Evolutionary conservation across 2,329 filamentous ascomycete genomes (phyloP).

Genomic region (Colletotrichum euphorbiae): DNA sequence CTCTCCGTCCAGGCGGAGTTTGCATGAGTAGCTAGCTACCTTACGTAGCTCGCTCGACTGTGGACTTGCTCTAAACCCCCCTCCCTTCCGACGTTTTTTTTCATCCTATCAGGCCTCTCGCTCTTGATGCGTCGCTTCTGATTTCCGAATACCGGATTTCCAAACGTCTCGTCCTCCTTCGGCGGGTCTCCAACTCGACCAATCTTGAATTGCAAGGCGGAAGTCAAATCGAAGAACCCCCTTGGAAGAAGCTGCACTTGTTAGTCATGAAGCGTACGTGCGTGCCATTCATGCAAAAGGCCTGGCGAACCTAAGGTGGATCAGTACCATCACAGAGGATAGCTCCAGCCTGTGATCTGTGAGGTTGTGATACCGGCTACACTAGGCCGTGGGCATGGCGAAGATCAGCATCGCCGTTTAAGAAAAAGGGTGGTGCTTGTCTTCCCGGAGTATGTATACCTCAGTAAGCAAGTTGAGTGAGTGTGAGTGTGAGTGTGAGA

Average conservation of each 20-base stretch:
- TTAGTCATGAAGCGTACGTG: slow-evolving; percentile 22
- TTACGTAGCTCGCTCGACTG: neutral
- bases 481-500: neutral
- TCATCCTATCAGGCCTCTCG: slow-evolving; percentile 6
- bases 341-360: neutral
- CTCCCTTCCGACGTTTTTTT: neutral
- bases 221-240: slow-evolving; percentile 3
- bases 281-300: slow-evolving; percentile 20
- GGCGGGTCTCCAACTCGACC: neutral
- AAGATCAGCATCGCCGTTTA: slow-evolving; percentile 16
- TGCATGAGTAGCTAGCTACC: slow-evolving; percentile 16
- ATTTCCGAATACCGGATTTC: neutral
- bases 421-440: neutral
- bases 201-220: neutral
- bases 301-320: slow-evolving; percentile 22
- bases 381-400: neutral
- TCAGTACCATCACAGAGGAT: neutral
- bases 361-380: neutral
- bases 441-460: no score
- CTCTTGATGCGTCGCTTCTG: neutral
- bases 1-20: slow-evolving; percentile 22
- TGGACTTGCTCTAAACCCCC: neutral
- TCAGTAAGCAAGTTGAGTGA: no score
- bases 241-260: neutral
- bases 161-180: neutral